Base-by-base conservation (phyloP, 306 rosid species). In the Vigna nakashimae region DNA sequence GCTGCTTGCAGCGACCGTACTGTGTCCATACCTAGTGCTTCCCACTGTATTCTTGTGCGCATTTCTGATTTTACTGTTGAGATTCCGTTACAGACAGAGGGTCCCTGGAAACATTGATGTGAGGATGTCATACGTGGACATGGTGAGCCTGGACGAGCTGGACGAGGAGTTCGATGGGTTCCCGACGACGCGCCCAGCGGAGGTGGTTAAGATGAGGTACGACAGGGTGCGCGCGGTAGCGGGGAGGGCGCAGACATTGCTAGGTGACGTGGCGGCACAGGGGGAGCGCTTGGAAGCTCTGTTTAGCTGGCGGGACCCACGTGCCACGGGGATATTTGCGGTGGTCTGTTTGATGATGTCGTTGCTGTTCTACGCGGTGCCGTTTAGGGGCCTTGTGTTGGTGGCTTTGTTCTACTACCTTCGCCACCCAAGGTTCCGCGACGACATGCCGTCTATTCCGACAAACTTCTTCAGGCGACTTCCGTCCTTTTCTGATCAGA, bases 121-220 rank as follows among this genome's bases (percentile, higher is more conserved):
- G 7, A 80, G 93, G 32, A 36, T 92, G 38, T 94, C 97, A 0
- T 86, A 89, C 80, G 88, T 90, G 77, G 97, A 92, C 53, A 84
- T 84, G 1, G 94, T 88, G 66, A 88, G 90, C 68, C 17, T 74
- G 0, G 97, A 94, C 8, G 98, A 94, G 79, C 83, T 94, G 2
- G 97, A 94, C 2, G 98, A 94, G 43, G 98, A 94, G 78, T 89
- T 94, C 0, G 98, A 92, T 48, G 91, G 95, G 49, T 86, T 94
- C 49, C 97, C 97, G 0, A 82, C 91, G 3, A 58, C 87, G 9
- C 52, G 93, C 20, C 75, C 92, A 0, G n/a, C 71, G 2, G 93
- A 94, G 18, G 79, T 73, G 10, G 62, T 94, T 7, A 71, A 97
- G 2, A 77, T 88, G 9, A 57, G 97, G 74, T 92, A 94, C 46